A percentile compares a stretch with the other conserved stretches of the same genome.
These are phyloP conservation scores for Suhomyces faveliae DNA, from an alignment of 805 yeast genomes.

Conservation along the genomic window DNA sequence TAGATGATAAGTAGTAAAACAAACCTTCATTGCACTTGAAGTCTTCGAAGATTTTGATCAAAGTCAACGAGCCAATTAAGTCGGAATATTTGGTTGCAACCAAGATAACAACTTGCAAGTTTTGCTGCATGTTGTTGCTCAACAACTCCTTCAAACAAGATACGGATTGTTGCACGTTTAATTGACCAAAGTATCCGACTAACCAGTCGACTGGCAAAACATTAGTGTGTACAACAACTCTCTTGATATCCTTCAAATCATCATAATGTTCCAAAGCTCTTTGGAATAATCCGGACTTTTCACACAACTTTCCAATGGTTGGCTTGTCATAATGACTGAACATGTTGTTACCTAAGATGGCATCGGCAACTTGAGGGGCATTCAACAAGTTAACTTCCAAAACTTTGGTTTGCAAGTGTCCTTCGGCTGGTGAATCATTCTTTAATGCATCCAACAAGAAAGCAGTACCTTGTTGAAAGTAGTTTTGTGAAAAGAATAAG, in stretches of 20 bases:
- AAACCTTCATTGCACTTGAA: conserved; percentile 90
- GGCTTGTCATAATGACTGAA: conserved; percentile 94
- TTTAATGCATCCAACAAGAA: conserved; percentile 92
- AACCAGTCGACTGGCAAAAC: conserved; percentile 92
- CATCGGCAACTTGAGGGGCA: conserved; percentile 99
- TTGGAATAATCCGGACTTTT: conserved; percentile 92
- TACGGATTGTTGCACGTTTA: conserved; percentile 90
- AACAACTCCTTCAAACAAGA: conserved; percentile 86
- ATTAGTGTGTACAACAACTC: conserved; percentile 86
- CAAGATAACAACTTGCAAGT: conserved; percentile 90
- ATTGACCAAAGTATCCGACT: conserved; percentile 85
- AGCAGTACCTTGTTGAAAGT: conserved; percentile 97
- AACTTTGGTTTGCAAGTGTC: conserved; percentile 91
- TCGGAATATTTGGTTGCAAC: conserved; percentile 97
- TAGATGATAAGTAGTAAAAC: conserved; percentile 88
- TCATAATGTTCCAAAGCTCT: conserved; percentile 96
- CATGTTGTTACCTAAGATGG: conserved; percentile 93
- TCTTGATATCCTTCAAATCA: conserved; percentile 90
- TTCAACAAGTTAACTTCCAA: conserved; percentile 89
- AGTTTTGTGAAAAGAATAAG: conserved; percentile 90
- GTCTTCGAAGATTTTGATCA: conserved; percentile 91
- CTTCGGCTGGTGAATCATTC: conserved; percentile 90
- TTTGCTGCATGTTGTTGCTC: conserved; percentile 72
- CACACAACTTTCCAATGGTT: conserved; percentile 87
- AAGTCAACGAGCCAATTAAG: conserved; percentile 77